These are phyloP conservation scores for Talaromyces adpressus DNA, from an alignment of 495 filamentous ascomycete species.

Conservation along the genomic window DNA sequence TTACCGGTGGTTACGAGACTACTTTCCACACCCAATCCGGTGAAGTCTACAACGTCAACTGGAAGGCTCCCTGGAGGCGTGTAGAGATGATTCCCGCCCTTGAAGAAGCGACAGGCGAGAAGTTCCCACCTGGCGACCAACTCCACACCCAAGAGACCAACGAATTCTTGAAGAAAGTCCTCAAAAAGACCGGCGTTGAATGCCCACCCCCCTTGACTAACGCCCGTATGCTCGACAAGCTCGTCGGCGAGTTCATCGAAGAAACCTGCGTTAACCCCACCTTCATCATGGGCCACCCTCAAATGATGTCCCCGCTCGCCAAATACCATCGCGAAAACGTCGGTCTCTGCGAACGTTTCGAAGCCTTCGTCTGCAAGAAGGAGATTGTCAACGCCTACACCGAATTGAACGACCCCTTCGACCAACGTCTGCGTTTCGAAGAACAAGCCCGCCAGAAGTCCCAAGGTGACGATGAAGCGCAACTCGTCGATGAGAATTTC, in stretches of 20 bases:
- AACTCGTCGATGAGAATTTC: slow-evolving; percentile 92
- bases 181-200: slow-evolving; percentile 85
- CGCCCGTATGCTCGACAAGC: slow-evolving; percentile 94
- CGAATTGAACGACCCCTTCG: slow-evolving; percentile 95
- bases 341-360: slow-evolving; percentile 93
- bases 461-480: slow-evolving; percentile 94
- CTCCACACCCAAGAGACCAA: slow-evolving; percentile 84
- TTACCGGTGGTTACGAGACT: slow-evolving; percentile 80
- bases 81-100: slow-evolving; percentile 96
- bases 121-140: slow-evolving; percentile 83
- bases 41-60: slow-evolving; percentile 84
- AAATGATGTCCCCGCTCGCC: slow-evolving; percentile 97
- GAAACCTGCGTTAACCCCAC: slow-evolving; percentile 90
- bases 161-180: slow-evolving; percentile 73
- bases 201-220: slow-evolving; percentile 89
- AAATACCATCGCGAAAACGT: slow-evolving; percentile 80
- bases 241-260: slow-evolving; percentile 95
- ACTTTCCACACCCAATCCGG: slow-evolving; percentile 75
- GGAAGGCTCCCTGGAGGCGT: slow-evolving; percentile 88
- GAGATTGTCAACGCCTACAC: slow-evolving; percentile 96
- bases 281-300: slow-evolving; percentile 89
- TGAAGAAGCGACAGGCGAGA: slow-evolving; percentile 83
- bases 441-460: slow-evolving; percentile 95
- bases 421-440: slow-evolving; percentile 89
- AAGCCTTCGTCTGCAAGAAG: slow-evolving; percentile 97